Percentiles rank a stretch among this genome's conserved stretches.
phyloP scores from a whole-genome alignment of 1,139 yeast genomes.

The Suzukiozyma palmioleophila region DNA sequence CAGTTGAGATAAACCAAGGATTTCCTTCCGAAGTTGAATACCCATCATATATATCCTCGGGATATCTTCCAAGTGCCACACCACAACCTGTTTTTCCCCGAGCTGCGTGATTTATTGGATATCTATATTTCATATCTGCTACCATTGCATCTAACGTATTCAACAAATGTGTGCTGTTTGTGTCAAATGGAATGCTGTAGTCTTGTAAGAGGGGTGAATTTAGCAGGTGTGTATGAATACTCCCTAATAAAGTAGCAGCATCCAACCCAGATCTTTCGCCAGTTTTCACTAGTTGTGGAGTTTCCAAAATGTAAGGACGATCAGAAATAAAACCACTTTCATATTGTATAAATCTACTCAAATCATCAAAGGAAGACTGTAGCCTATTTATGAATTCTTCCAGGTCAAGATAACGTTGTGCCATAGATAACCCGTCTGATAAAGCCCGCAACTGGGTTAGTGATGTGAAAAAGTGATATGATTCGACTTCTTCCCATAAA shows the following conservation, averaged over 20 bases:
- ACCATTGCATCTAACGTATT: conserved; percentile 58
- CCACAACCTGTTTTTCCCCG: conserved; percentile 41
- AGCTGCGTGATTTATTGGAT: conserved; percentile 63
- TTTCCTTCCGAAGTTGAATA: conserved; percentile 71
- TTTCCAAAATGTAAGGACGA: conserved; percentile 61
- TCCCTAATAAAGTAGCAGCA: conserved; percentile 70
- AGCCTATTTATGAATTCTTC: conserved; percentile 21
- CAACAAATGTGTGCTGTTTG: conserved; percentile 49
- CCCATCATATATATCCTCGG: conserved; percentile 91
- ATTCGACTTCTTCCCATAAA: conserved; percentile 86
- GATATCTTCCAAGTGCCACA: conserved; percentile 84
- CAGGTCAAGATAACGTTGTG: conserved; percentile 32
- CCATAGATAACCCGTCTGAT: conserved; percentile 49
- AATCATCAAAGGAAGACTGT: conserved; percentile 21
- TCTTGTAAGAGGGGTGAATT: conserved; percentile 15
- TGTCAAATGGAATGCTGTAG: conserved; percentile 50
- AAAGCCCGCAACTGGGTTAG: conserved; percentile 71
- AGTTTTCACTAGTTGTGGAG: conserved; percentile 45
- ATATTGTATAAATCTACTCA: conserved; percentile 27
- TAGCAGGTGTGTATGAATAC: conserved; percentile 59
- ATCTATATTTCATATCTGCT: conserved; percentile 64
- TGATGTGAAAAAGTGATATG: conserved; percentile 75
- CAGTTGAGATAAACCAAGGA: conserved; percentile 92
- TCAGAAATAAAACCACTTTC: conserved; percentile 10
- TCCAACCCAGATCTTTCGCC: conserved; percentile 69